Percentiles rank a stretch among this genome's conserved stretches.
phyloP scores from a whole-genome alignment of 768 basidiomycete species.

The Xerocomellus dryophilus region DNA sequence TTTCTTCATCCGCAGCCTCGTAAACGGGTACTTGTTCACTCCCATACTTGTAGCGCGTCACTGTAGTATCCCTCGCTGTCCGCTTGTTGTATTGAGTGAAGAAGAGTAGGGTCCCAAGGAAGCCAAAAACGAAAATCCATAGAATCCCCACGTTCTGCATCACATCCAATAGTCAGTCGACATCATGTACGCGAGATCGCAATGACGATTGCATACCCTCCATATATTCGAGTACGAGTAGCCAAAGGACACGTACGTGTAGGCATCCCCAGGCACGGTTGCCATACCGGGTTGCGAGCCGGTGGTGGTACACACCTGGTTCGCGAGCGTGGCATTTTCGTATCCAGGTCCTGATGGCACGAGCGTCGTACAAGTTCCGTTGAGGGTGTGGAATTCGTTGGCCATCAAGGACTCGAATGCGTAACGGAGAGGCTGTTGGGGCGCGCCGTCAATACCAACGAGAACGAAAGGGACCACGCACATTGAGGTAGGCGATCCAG shows the following conservation, averaged over 20 bases:
- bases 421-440: slow-evolving; percentile 32
- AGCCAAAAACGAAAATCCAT: slow-evolving; percentile 14
- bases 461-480: background rate
- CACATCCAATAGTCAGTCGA: background rate
- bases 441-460: slow-evolving; percentile 30
- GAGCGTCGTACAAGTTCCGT: slow-evolving; percentile 36
- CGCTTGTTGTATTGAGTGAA: slow-evolving; percentile 34
- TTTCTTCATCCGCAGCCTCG: slow-evolving; percentile 22
- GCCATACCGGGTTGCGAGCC: slow-evolving; percentile 42
- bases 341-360: slow-evolving; percentile 36
- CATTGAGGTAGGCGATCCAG: too few relatives aligned
- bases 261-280: slow-evolving; percentile 20
- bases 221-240: slow-evolving; percentile 31
- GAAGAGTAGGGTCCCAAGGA: slow-evolving; percentile 36
- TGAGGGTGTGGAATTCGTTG: slow-evolving; percentile 47
- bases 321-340: slow-evolving; percentile 28
- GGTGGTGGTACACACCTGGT: slow-evolving; percentile 43
- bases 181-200: background rate
- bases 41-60: slow-evolving; percentile 22
- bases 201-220: slow-evolving; percentile 33
- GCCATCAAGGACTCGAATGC: slow-evolving; percentile 34
- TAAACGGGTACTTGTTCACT: background rate
- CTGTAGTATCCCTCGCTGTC: slow-evolving; percentile 30
- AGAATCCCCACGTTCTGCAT: slow-evolving; percentile 43
- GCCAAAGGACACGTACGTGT: slow-evolving; percentile 33